Evolutionary conservation across 345 rosid species (phyloP), one percentile per base, ranked within the genome.

Genomic region (Syzygium grande): DNA sequence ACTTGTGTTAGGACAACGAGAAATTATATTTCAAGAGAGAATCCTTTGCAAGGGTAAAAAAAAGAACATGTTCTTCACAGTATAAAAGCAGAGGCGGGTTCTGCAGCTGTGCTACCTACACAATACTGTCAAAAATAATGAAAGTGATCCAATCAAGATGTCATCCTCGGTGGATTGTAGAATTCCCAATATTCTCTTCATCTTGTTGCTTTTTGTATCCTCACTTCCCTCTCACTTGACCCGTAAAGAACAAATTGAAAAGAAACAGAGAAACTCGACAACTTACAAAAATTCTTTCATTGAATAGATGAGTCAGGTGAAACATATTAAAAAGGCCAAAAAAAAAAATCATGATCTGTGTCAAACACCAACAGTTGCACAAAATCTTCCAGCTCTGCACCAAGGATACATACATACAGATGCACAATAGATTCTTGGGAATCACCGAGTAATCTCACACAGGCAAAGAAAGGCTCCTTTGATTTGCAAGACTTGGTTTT

Each of bases 401-500:
- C 83, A 73, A 41, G 49, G 83, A 73, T 73, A 73, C 83, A 73
- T 38, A 73, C 83, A 73, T 41, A 38, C 46, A 73, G 83, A 73
- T 34, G 49, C 49, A 73, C 83, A 38, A 73, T 21, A 73, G 7
- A 21, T 41, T 38, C 83, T 38, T 38, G 49, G 46, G 25, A 73
- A 73, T 73, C 49, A 38, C 49, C 27, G 8, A 73, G 49, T 19
- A 61, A 88, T 77, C 80, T 92, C 90, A 93, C 11, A 89, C 46
- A 43, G 93, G 91, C 49, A 96, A 90, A 86, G 98, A 93, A 86
- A 96, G 78, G 92, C 92, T 92, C 91, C 95, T 92, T 87, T 90
- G 96, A 91, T 85, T 93, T 54, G 93, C 96, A 56, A 92, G 92
- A 90, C 89, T 94, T 34, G 98, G 93, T 89, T 90, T 94, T 87